These are phyloP conservation scores for Capsicum rhomboideum DNA, from an alignment of 257 asterid species.

Conservation along the genomic window DNA sequence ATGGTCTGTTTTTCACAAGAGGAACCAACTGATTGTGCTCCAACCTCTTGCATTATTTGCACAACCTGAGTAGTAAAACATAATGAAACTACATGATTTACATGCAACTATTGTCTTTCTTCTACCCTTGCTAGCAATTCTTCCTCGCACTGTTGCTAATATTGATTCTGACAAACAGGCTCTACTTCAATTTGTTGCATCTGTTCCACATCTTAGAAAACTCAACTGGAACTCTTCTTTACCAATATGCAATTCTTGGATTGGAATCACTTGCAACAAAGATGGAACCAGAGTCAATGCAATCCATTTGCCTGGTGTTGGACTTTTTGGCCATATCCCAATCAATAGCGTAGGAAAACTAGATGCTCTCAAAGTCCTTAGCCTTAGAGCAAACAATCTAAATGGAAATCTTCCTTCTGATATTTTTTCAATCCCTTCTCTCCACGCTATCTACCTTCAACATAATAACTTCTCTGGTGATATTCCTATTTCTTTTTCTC, in stretches of 20 bases:
- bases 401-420: slow-evolving; percentile 58
- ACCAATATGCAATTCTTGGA: slow-evolving; percentile 64
- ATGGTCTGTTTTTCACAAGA: not conserved
- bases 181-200: slow-evolving; percentile 48
- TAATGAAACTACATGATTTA: slow-evolving; percentile 32
- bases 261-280: slow-evolving; percentile 56
- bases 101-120: slow-evolving; percentile 14
- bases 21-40: not conserved
- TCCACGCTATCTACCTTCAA: slow-evolving; percentile 54
- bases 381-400: slow-evolving; percentile 64
- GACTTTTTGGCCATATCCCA: slow-evolving; percentile 67
- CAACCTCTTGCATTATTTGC: not conserved
- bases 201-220: slow-evolving; percentile 50
- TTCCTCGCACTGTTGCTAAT: slow-evolving; percentile 23
- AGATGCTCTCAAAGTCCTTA: slow-evolving; percentile 51
- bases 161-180: slow-evolving; percentile 55
- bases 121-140: slow-evolving; percentile 19
- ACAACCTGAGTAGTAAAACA: not conserved
- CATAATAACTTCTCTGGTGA: slow-evolving; percentile 71
- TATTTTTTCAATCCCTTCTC: slow-evolving; percentile 53
- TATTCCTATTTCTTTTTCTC: slow-evolving; percentile 38
- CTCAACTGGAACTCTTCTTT: slow-evolving; percentile 53
- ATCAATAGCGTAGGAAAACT: slow-evolving; percentile 45
- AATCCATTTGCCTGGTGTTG: slow-evolving; percentile 70
- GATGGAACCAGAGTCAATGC: slow-evolving; percentile 45